Evolutionary conservation across 2,329 filamentous ascomycete genomes (phyloP), one percentile per base, ranked within the genome.

Genomic region (Penicillium griseofulvum): DNA sequence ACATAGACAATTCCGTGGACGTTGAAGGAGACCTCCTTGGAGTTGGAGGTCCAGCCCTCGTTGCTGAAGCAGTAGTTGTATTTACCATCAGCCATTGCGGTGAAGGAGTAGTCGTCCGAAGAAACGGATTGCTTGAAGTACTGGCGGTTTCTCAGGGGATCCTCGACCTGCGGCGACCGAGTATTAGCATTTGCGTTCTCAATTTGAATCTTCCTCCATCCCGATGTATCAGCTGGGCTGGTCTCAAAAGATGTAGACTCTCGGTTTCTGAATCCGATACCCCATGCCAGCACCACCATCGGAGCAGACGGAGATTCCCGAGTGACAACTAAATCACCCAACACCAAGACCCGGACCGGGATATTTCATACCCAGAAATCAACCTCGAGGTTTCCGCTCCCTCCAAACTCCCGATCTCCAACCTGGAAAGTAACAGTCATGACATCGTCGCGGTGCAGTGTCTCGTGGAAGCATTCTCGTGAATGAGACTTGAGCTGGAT

Each of bases 351-450:
- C 12, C 38, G 49, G 42, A 54, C 24, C n/a, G 52, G 49, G 45
- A 45, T 29, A 37, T 24, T 49, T 67, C 86, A 65, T 86, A 97
- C 94, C 91, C 91, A 97, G 74, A 99, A 99, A 76, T 99, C 94
- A 71, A 99, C 88, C 66, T 97, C 92, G 57, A 99, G 80, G 71
- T 97, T 97, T 33, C 93, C 93, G 55, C 91, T 92, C 49, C 89
- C 90, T 49, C 93, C 93, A 76, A 96, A 97, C 74, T 99, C 94
- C 65, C 93, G 83, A 74, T 99, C 94, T 71, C 94, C 94, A 56
- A 97, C 93, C 80, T 97, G 94, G 82, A 95, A 99, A 29, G 92
- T 96, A 57, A 99, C 92, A 9, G 91, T 97, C 94, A 99, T 99
- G 77, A 88, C 90, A 80, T 99, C 94, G 76, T 96, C 94, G 74